phyloP scores from a whole-genome alignment of 1,139 yeast species.

The Blastobotrys raffinosifermentans region DNA sequence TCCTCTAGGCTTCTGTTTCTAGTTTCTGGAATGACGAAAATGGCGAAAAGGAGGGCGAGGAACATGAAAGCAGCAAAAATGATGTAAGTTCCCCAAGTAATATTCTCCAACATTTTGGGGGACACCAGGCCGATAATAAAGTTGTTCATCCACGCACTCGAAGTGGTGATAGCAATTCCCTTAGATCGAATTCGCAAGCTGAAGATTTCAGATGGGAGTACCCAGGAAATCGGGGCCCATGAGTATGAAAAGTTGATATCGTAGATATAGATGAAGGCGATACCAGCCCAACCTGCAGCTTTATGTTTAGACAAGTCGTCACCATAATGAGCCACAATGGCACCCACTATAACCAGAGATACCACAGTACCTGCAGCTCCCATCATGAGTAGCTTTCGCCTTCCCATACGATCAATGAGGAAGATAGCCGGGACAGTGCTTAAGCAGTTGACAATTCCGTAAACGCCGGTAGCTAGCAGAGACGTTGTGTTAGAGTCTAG shows the following conservation, averaged over 20 bases:
- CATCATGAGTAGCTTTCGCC: slow-evolving; percentile 52
- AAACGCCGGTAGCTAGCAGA: slow-evolving; percentile 23
- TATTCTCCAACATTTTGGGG: slow-evolving; percentile 63
- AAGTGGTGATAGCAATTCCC: slow-evolving; percentile 65
- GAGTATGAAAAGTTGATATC: slow-evolving; percentile 67
- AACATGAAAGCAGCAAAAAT: slow-evolving; percentile 12
- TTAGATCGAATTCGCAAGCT: slow-evolving; percentile 66
- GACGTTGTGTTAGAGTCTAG: slow-evolving; percentile 38
- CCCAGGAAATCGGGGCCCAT: slow-evolving; percentile 82
- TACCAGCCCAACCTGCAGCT: slow-evolving; percentile 49
- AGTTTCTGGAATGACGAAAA: slow-evolving; percentile 64
- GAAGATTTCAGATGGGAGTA: slow-evolving; percentile 63
- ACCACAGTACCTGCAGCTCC: slow-evolving; percentile 30
- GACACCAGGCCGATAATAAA: slow-evolving; percentile 64
- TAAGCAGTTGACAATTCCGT: slow-evolving; percentile 18
- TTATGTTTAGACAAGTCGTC: slow-evolving; percentile 9
- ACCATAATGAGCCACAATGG: slow-evolving; percentile 16
- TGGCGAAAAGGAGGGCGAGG: slow-evolving; percentile 45
- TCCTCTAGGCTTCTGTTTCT: slow-evolving; percentile 69
- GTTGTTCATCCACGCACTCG: slow-evolving; percentile 70
- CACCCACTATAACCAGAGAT: slow-evolving; percentile 12
- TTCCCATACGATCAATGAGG: slow-evolving; percentile 55
- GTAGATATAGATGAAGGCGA: slow-evolving; percentile 62
- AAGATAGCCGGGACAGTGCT: slow-evolving; percentile 37
- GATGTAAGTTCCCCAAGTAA: slow-evolving; percentile 49